Evolutionary conservation across 176 grass and related monocot genomes (phyloP), one percentile per base, ranked within the genome.

Genomic region (Paspalum notatum): DNA sequence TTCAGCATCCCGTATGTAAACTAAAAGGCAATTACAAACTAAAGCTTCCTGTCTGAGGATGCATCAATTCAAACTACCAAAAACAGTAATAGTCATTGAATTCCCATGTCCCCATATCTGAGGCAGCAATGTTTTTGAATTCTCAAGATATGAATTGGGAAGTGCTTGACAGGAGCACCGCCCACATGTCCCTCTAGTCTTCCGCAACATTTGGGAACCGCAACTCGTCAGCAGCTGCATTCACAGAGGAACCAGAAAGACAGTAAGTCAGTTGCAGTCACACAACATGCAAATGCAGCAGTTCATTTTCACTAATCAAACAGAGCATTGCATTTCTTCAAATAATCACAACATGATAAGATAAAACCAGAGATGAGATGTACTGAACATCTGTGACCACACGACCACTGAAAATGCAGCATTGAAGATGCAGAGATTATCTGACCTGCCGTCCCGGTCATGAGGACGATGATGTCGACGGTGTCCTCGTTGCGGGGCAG

Each of bases 401-500:
- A n/a, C 41, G 1, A 68, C 11, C 41, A 24, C 22, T 27, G 67
- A 32, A 32, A 32, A 32, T 32, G 32, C 32, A 32, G 32, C 32
- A 32, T 3, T 32, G 22, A 25, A 69, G 15, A 69, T 13, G 12
- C 21, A 70, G 26, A 70, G 22, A 9, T 26, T 24, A 16, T 61
- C 62, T 80, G 7, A 89, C 87, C 87, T 62, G 55, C 44, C 40
- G 82, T 78, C 37, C 53, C 83, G 27, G 50, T 48, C 2, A 40
- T 1, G 83, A 78, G 9, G 43, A 62, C 21, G 27, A 71, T 46
- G 32, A 78, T 9, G 66, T 78, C 74, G 55, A 78, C 7, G 45
- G 17, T 21, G 55, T 74, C 32, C 70, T 89, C 68, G 76, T 72
- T 67, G 45, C 73, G 32, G 15, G 81, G 87, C 12, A 84, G 82